Evolutionary conservation across 371 early-diverging fungal species (phyloP).

Genomic region (Haplosporangium sp.): DNA sequence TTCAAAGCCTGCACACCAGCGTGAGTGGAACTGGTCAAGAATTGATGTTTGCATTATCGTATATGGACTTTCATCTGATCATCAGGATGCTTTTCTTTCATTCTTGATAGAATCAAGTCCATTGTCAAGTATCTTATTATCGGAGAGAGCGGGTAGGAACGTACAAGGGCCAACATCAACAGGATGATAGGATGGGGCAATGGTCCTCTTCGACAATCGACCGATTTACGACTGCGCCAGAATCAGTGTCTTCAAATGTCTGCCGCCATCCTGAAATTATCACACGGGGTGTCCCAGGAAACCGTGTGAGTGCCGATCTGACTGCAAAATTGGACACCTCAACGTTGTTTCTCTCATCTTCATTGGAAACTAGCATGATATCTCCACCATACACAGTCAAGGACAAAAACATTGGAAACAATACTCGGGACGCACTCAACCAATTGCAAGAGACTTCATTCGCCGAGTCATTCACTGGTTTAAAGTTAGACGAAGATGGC

Average conservation of each 20-base stretch:
- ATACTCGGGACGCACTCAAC: too few species aligned
- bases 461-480: too few species aligned
- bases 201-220: background rate
- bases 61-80: background rate
- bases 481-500: too few species aligned
- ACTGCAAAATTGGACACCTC: too few species aligned
- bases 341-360: too few species aligned
- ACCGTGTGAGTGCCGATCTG: too few species aligned
- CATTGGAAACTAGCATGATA: too few species aligned
- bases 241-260: background rate
- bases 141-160: background rate
- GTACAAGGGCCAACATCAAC: background rate
- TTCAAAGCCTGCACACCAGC: constrained; percentile 31
- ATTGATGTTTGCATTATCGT: background rate
- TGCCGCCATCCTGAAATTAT: too few species aligned
- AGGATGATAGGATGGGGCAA: background rate
- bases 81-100: background rate
- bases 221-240: background rate
- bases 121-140: constrained; percentile 23
- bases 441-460: too few species aligned
- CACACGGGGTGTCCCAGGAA: too few species aligned
- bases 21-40: constrained; percentile 11
- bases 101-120: constrained; percentile 14
- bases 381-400: too few species aligned
- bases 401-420: too few species aligned